These are phyloP conservation scores for Talaromyces adpressus DNA, from an alignment of 495 filamentous ascomycete species.

Conservation along the genomic window DNA sequence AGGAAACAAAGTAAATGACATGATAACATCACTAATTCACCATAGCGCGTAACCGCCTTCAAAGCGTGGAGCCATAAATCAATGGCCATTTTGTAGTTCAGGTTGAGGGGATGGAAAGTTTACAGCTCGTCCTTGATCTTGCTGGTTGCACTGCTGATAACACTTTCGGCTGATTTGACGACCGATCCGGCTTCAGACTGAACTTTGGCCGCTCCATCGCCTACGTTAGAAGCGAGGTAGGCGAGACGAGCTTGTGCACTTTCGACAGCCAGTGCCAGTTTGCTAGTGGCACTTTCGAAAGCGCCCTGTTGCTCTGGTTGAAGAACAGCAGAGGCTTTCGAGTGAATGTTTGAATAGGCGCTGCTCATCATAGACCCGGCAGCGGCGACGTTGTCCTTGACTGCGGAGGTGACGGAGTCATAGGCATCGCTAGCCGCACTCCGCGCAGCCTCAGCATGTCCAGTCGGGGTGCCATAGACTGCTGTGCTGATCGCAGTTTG, in stretches of 20 bases:
- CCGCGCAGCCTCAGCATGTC: conserved; percentile 24
- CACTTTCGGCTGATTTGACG: conserved; percentile 42
- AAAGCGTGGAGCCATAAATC: conserved; percentile 7
- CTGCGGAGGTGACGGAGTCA: conserved; percentile 20
- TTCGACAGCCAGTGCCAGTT: conserved; percentile 38
- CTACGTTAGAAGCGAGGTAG: conserved; percentile 31
- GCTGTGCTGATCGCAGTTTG: conserved; percentile 42
- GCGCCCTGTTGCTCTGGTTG: conserved; percentile 45
- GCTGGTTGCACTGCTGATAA: conserved; percentile 24
- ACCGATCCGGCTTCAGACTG: conserved; percentile 20
- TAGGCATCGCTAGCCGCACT: conserved; percentile 26
- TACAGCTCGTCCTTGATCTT: conserved; percentile 54
- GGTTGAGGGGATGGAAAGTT: conserved; percentile 6
- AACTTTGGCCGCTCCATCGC: conserved; percentile 27
- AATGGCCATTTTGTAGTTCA: not conserved
- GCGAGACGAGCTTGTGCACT: conserved; percentile 41
- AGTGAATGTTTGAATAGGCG: conserved; percentile 10
- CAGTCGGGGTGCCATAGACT: conserved; percentile 44
- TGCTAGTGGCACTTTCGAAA: conserved; percentile 46
- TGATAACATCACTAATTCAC: conserved; percentile 2
- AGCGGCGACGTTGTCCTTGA: conserved; percentile 23
- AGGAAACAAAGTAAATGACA: conserved; percentile 6
- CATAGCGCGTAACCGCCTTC: not conserved
- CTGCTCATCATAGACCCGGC: conserved; percentile 18
- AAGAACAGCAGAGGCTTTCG: conserved; percentile 27